Evolutionary conservation across 441 rosid species (phyloP).

Genomic region (Pelargonium citronellum): DNA sequence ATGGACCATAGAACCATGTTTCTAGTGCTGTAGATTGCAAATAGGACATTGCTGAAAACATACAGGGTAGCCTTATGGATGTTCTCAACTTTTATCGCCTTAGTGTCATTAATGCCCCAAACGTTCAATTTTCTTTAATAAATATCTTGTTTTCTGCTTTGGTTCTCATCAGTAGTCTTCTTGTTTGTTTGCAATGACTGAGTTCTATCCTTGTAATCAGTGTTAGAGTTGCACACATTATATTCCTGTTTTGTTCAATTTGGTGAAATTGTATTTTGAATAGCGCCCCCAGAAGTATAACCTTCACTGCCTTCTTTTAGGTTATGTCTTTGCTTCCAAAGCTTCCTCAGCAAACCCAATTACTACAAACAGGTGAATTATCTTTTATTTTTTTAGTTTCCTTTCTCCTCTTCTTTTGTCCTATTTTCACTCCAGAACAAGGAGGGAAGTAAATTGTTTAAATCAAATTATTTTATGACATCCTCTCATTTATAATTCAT

Average conservation of each 20-base stretch:
- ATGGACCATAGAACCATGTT: background rate
- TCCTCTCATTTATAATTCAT: background rate
- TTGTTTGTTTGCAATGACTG: too few species aligned
- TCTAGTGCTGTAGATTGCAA: background rate
- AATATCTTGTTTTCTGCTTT: background rate
- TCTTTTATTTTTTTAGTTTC: slow-evolving; percentile 17
- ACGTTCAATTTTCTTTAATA: background rate
- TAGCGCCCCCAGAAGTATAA: background rate
- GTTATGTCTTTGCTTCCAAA: slow-evolving; percentile 61
- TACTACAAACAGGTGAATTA: slow-evolving; percentile 81
- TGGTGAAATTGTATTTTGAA: background rate
- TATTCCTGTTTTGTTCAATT: background rate
- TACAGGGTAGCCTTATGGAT: background rate
- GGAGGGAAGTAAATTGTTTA: background rate
- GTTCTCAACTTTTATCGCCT: background rate
- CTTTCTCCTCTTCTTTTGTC: background rate
- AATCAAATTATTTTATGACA: background rate
- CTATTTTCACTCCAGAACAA: background rate
- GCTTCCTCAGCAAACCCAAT: slow-evolving; percentile 84
- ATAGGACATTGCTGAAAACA: background rate
- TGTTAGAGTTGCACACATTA: background rate
- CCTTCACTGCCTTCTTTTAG: slow-evolving; percentile 31
- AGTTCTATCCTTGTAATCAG: too few species aligned
- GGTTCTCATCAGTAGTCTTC: background rate
- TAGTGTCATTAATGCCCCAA: background rate